These are phyloP conservation scores for Cardamine resedifolia DNA, from an alignment of 345 rosid species.

Conservation along the genomic window DNA sequence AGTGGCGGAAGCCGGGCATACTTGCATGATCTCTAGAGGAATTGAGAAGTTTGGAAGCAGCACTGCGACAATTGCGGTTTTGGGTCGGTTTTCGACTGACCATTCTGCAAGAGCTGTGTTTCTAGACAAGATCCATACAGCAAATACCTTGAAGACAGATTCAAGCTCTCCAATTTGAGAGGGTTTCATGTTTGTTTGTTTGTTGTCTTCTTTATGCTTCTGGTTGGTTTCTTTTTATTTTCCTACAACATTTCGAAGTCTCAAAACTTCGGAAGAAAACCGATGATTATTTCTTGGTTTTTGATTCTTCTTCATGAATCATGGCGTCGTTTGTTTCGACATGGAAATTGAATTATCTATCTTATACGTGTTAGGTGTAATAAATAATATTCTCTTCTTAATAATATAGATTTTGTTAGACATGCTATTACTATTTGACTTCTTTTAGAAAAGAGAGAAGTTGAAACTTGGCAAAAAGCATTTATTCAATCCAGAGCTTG, in stretches of 20 bases:
- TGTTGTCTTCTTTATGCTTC: conserved; percentile 8
- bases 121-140: conserved; percentile 54
- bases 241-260: background rate
- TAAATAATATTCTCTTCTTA: background rate
- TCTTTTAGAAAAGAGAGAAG: background rate
- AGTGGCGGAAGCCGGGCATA: conserved; percentile 84
- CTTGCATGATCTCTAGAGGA: conserved; percentile 95
- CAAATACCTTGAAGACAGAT: conserved; percentile 23
- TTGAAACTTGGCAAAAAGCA: background rate
- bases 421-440: background rate
- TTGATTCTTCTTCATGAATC: conserved; percentile 6
- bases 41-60: conserved; percentile 91
- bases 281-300: conserved; percentile 8
- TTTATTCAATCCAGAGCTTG: background rate
- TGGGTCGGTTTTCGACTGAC: conserved; percentile 76
- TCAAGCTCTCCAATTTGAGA: conserved; percentile 21
- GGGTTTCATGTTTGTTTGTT: conserved; percentile 17
- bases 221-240: background rate
- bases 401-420: background rate
- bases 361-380: background rate
- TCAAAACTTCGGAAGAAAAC: conserved; percentile 14
- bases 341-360: background rate
- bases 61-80: conserved; percentile 75
- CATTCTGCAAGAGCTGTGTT: conserved; percentile 55
- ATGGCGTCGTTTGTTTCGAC: conserved; percentile 4